phyloP scores from a whole-genome alignment of 306 rosid genomes.

The Elaeagnus macrophylla region DNA sequence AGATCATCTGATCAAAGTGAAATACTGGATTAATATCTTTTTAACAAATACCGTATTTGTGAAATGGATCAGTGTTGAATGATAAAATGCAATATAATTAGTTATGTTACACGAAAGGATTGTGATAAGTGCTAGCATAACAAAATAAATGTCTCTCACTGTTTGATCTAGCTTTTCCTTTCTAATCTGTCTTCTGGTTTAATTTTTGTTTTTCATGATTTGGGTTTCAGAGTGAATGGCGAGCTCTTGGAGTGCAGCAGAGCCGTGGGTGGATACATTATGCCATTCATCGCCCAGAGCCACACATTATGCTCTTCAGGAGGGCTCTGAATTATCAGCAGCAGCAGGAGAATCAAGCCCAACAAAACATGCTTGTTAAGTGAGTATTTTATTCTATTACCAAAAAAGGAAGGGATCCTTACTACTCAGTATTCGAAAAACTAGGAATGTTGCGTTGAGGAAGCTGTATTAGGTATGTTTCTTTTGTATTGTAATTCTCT shows the following conservation, averaged over 20 bases:
- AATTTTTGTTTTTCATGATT: neutral
- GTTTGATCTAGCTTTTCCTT: too few relatives aligned
- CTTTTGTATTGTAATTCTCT: constrained; percentile 32
- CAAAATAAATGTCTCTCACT: too few relatives aligned
- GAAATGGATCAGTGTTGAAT: too few relatives aligned
- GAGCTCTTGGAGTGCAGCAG: constrained; percentile 95
- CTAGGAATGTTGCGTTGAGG: constrained; percentile 18
- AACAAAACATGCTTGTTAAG: constrained; percentile 51
- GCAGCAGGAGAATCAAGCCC: constrained; percentile 74
- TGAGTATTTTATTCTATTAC: constrained; percentile 13
- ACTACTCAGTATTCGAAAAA: neutral
- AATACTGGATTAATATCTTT: too few relatives aligned
- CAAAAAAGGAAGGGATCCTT: too few relatives aligned
- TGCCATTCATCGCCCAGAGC: constrained; percentile 92
- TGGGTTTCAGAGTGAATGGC: constrained; percentile 66
- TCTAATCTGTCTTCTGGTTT: neutral
- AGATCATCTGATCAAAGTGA: too few relatives aligned
- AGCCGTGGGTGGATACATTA: constrained; percentile 98
- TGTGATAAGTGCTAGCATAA: too few relatives aligned
- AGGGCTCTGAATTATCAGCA: constrained; percentile 87
- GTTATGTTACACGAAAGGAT: too few relatives aligned
- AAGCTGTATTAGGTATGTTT: constrained; percentile 17
- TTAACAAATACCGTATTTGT: too few relatives aligned
- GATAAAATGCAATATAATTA: too few relatives aligned
- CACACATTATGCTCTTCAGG: constrained; percentile 95